Base-by-base conservation (phyloP, 495 filamentous ascomycete species). In the Lasiosphaeria miniovina region DNA sequence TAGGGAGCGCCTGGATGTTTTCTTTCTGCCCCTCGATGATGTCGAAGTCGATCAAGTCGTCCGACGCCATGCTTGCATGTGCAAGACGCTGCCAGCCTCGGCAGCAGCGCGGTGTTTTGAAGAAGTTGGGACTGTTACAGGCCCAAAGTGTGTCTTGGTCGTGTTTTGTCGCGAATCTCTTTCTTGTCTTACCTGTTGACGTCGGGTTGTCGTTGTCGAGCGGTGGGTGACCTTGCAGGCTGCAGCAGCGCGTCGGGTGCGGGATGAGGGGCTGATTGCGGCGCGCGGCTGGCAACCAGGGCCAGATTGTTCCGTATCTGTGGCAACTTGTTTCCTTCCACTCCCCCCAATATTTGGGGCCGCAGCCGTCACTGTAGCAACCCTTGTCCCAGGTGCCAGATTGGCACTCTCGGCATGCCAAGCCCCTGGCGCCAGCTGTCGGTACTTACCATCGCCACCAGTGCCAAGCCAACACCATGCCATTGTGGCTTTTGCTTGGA, bases 1-100 rank as follows among this genome's bases (percentile, higher is more conserved):
- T 88, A 2, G 95, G 90, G 43, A 98, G 81, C 11, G 93, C 88
- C 69, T 96, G 92, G 46, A 98, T 96, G 69, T 98, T 98, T 74
- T 98, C 94, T 75, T 98, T 98, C 68, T 96, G 92, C 48, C 81
- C 82, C 71, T 98, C 94, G 75, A 98, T 98, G 61, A 97, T 85
- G 61, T 96, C 89, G 80, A 98, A 98, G 74, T 95, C 84, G 68
- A 96, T 90, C 14, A 79, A 65, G 70, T 82, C 76, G 58, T 77
- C 76, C 57, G 69, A 73, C 60, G 78, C 73, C 79, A 82, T 84
- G 56, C 65, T 24, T 24, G 24, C 24, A 24, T 77, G 63, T 34
- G 34, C 14, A 14, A 40, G 48, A 54, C 17, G 52, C 35, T 40
- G 54, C 35, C 52, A 36, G 14, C 51, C 36, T 52, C 33, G 49